Evolutionary conservation across 2,329 filamentous ascomycete genomes (phyloP).

Genomic region (Pseudocercospora musae): DNA sequence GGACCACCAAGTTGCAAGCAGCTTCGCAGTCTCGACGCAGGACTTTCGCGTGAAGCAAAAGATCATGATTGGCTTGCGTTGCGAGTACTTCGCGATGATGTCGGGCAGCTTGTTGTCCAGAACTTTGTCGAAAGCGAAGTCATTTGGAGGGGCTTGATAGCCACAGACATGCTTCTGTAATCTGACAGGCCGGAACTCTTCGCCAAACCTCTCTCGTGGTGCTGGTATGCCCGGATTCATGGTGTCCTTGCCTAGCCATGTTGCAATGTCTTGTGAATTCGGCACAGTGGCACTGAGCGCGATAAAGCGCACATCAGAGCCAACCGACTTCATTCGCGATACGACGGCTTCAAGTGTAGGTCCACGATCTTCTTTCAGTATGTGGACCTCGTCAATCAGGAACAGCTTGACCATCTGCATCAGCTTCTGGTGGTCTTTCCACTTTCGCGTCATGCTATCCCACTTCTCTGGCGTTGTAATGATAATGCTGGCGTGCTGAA

Average conservation of each 20-base stretch:
- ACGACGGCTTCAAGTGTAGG: slow-evolving; percentile 80
- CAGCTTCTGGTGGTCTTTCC: slow-evolving; percentile 74
- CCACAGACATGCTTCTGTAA: slow-evolving; percentile 75
- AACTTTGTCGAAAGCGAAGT: slow-evolving; percentile 71
- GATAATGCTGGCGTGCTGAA: slow-evolving; percentile 75
- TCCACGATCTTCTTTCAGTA: slow-evolving; percentile 74
- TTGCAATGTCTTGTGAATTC: slow-evolving; percentile 75
- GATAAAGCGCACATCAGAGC: slow-evolving; percentile 71
- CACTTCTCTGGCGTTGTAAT: slow-evolving; percentile 88
- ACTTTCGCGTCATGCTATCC: slow-evolving; percentile 85
- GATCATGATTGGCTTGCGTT: slow-evolving; percentile 73
- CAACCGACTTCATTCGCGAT: slow-evolving; percentile 80
- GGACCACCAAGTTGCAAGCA: slow-evolving; percentile 65
- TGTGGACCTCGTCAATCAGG: slow-evolving; percentile 84
- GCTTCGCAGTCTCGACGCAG: slow-evolving; percentile 63
- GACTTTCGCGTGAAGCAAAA: slow-evolving; percentile 78
- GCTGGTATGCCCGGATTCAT: slow-evolving; percentile 62
- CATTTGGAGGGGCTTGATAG: slow-evolving; percentile 59
- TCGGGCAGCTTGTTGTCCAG: slow-evolving; percentile 64
- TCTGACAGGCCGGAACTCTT: slow-evolving; percentile 75
- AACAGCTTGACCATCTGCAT: slow-evolving; percentile 75
- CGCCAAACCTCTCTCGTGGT: slow-evolving; percentile 66
- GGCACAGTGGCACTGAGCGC: slow-evolving; percentile 81
- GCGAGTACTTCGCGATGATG: slow-evolving; percentile 64
- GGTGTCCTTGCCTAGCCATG: slow-evolving; percentile 69